These are phyloP conservation scores for Entophlyctis helioformis DNA, from an alignment of 192 early-diverging fungal species.

Conservation along the genomic window DNA sequence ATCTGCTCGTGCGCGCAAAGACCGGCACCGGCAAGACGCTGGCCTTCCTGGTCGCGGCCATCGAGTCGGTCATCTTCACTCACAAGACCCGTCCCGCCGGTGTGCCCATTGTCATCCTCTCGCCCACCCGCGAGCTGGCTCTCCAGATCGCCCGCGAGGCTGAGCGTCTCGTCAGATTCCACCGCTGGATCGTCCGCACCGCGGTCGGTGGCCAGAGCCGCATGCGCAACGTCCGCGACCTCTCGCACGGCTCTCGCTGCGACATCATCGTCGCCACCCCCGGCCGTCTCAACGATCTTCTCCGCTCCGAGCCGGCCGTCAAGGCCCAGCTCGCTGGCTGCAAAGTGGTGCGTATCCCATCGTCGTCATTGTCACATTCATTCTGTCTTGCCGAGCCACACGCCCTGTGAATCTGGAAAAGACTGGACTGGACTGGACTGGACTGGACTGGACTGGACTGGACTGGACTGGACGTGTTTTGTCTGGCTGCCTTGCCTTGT, in stretches of 20 bases:
- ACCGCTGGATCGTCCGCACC: conserved; percentile 62
- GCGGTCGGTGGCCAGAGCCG: conserved; percentile 76
- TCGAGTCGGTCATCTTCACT: too few relatives aligned
- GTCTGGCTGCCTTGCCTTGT: too few relatives aligned
- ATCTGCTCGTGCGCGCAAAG: conserved; percentile 90
- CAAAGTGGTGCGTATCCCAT: too few relatives aligned
- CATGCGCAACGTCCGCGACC: conserved; percentile 59
- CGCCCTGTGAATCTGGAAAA: too few relatives aligned
- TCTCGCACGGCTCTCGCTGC: conserved; percentile 61
- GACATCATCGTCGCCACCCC: conserved; percentile 88
- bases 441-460: too few relatives aligned
- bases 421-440: too few relatives aligned
- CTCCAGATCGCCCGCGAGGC: conserved; percentile 77
- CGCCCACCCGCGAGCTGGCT: conserved; percentile 91
- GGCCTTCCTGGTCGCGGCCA: conserved; percentile 84
- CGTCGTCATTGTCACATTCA: too few relatives aligned
- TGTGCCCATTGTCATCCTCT: conserved; percentile 52
- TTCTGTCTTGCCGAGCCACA: too few relatives aligned
- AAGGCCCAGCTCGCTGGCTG: too few relatives aligned
- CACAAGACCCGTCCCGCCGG: too few relatives aligned
- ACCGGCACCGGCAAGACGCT: conserved; percentile 97
- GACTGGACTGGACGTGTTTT: too few relatives aligned
- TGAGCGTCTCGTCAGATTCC: conserved; percentile 61
- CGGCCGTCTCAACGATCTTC: conserved; percentile 85
- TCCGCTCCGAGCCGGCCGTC: conserved; percentile 36